These are phyloP conservation scores for Dacryopinax primogenitus DNA, from an alignment of 768 basidiomycete genomes.

Conservation along the genomic window DNA sequence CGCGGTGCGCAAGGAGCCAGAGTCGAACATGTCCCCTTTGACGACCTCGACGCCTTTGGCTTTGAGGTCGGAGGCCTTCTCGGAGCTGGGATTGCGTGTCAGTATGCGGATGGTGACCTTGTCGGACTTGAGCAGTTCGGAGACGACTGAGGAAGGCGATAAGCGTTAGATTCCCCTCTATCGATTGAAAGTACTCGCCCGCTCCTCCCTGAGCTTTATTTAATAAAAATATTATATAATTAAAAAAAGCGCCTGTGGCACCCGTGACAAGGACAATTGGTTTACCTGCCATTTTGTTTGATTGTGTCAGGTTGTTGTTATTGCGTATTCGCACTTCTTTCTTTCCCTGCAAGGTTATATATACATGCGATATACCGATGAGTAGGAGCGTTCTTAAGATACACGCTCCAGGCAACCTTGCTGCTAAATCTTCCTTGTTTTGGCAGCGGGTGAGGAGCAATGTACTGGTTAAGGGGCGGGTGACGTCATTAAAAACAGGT, in stretches of 20 bases:
- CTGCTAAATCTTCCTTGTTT: too few species aligned
- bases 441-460: too few species aligned
- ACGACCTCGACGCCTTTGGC: constrained; percentile 17
- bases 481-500: too few species aligned
- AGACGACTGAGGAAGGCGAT: neutral
- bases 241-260: neutral
- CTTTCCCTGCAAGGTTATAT: neutral
- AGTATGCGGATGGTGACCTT: constrained; percentile 16
- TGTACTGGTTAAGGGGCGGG: too few species aligned
- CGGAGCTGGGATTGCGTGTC: constrained; percentile 20
- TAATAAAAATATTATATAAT: too few species aligned
- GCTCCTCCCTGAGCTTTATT: neutral
- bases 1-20: constrained; percentile 13
- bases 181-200: neutral
- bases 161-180: neutral
- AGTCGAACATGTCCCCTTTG: constrained; percentile 19
- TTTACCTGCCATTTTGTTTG: neutral
- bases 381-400: too few species aligned
- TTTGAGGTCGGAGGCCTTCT: constrained; percentile 16
- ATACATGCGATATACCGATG: neutral
- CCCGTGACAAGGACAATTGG: neutral
- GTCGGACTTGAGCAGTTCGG: constrained; percentile 2
- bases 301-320: neutral
- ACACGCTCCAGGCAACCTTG: too few species aligned
- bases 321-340: neutral